Evolutionary conservation across 1,284 basidiomycete genomes (phyloP).

Genomic region (Pseudozyma hubeiensis): DNA sequence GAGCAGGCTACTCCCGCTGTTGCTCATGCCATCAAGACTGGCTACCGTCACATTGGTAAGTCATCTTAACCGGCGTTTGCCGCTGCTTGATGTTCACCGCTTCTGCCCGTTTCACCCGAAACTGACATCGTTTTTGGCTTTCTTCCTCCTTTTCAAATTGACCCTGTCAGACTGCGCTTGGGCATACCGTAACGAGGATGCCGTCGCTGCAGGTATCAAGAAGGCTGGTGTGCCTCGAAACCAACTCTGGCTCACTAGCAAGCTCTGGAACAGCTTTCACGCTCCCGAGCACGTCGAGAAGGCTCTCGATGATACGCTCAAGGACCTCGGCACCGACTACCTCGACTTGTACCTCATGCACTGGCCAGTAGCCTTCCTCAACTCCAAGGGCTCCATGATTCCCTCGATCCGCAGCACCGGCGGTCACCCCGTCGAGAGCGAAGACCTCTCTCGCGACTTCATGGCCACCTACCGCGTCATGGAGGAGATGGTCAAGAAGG

Average conservation of each 20-base stretch:
- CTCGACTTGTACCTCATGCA: conserved; percentile 87
- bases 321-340: conserved; percentile 79
- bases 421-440: conserved; percentile 76
- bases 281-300: conserved; percentile 69
- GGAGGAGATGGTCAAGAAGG: conserved; percentile 65
- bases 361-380: conserved; percentile 72
- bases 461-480: conserved; percentile 60
- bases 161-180: conserved; percentile 44
- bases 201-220: conserved; percentile 82
- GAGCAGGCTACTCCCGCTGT: conserved; percentile 72
- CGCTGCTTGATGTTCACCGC: too few relatives aligned
- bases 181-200: conserved; percentile 78
- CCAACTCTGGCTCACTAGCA: conserved; percentile 85
- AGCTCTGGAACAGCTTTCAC: conserved; percentile 81
- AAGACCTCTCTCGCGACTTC: conserved; percentile 70
- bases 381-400: conserved; percentile 55
- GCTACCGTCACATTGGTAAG: conserved; percentile 55
- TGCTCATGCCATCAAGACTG: conserved; percentile 60
- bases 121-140: not conserved
- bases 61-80: not conserved
- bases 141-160: not conserved
- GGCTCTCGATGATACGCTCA: conserved; percentile 78
- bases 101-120: not conserved
- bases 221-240: conserved; percentile 79
- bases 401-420: conserved; percentile 52